phyloP scores from a whole-genome alignment of 1,284 basidiomycete species.

The Volvariella volvacea region DNA sequence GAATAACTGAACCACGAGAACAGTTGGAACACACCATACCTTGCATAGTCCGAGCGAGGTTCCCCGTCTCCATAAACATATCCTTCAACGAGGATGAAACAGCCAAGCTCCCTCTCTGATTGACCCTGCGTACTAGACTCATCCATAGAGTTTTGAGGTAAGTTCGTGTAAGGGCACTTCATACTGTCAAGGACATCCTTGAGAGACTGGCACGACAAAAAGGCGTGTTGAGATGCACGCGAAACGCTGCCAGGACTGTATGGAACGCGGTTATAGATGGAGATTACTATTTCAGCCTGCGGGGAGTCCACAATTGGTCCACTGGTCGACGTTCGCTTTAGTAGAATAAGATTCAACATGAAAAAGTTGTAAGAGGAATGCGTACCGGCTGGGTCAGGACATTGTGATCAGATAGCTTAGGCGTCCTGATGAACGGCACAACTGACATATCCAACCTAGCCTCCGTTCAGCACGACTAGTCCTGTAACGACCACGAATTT shows the following conservation, averaged over 20 bases:
- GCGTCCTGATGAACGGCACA: conserved; percentile 53
- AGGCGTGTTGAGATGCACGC: conserved; percentile 59
- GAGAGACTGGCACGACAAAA: conserved; percentile 66
- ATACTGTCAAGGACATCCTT: conserved; percentile 57
- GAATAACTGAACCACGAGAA: background rate
- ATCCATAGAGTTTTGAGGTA: conserved; percentile 29
- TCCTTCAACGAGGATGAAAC: conserved; percentile 55
- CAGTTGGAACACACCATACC: conserved; percentile 31
- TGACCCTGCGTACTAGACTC: conserved; percentile 3
- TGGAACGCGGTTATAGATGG: conserved; percentile 50
- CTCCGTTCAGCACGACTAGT: conserved; percentile 7
- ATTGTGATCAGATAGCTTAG: conserved; percentile 62
- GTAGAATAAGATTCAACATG: background rate
- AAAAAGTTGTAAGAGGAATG: conserved; percentile 5
- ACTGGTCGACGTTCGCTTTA: too few species aligned
- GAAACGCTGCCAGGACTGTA: conserved; percentile 57
- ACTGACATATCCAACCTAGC: conserved; percentile 45
- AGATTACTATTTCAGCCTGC: conserved; percentile 49
- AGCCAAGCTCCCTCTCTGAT: too few species aligned
- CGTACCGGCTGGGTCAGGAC: conserved; percentile 41
- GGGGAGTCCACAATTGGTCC: background rate
- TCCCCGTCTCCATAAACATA: conserved; percentile 49
- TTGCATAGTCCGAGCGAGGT: conserved; percentile 44
- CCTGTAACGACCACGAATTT: conserved; percentile 3
- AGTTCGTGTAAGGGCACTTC: conserved; percentile 55